phyloP scores from a whole-genome alignment of 1,284 basidiomycete species.

The Ceratobasidium sp. region DNA sequence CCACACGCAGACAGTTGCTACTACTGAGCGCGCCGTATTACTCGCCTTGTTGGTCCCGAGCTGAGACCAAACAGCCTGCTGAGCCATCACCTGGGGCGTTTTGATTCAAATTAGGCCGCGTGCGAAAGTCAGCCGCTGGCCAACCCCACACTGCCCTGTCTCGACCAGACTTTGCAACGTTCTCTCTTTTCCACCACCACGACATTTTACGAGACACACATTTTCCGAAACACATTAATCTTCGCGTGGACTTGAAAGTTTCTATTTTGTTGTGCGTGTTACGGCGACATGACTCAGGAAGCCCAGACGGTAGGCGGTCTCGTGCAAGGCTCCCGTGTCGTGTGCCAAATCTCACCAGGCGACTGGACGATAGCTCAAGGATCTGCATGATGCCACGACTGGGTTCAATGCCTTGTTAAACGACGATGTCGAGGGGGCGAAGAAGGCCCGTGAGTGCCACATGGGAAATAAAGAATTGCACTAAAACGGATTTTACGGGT shows the following conservation, averaged over 20 bases:
- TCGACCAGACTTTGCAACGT: not conserved
- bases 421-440: conserved; percentile 70
- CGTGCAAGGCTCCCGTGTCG: conserved; percentile 38
- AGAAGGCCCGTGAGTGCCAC: conserved; percentile 57
- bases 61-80: conserved; percentile 18
- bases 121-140: conserved; percentile 32
- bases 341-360: conserved; percentile 5
- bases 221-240: conserved; percentile 25
- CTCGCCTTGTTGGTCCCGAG: not conserved
- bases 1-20: not conserved
- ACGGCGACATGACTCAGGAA: conserved; percentile 38
- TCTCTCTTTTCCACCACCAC: conserved; percentile 33
- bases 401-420: conserved; percentile 77
- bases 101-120: conserved; percentile 42
- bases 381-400: conserved; percentile 59
- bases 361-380: conserved; percentile 20
- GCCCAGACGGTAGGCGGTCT: conserved; percentile 37
- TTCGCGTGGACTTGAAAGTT: conserved; percentile 6
- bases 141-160: conserved; percentile 37
- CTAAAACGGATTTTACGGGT: conserved; percentile 16
- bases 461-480: not conserved
- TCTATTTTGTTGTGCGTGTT: conserved; percentile 3
- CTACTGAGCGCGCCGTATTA: not conserved
- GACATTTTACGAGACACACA: conserved; percentile 20
- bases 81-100: conserved; percentile 39